phyloP scores from a whole-genome alignment of 371 early-diverging fungal species.

The Apophysomyces variabilis region DNA sequence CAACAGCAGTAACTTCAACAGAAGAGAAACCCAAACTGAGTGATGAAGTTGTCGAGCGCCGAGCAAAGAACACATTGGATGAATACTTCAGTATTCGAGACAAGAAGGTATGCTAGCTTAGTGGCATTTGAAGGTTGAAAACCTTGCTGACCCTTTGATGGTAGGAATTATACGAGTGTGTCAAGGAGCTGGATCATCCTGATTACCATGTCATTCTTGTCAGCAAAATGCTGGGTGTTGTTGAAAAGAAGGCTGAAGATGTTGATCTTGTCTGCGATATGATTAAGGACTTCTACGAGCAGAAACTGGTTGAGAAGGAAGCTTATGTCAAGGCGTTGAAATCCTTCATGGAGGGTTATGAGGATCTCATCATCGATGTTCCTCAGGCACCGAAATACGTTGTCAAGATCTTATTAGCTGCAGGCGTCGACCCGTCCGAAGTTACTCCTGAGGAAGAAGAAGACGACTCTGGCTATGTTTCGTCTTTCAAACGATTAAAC shows the following conservation, averaged over 20 bases:
- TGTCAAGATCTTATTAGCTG: constrained; percentile 64
- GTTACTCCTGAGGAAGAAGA: constrained; percentile 45
- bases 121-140: no score
- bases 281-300: constrained; percentile 53
- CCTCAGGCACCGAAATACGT: constrained; percentile 77
- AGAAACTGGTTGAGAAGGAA: constrained; percentile 44
- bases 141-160: background rate
- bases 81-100: constrained; percentile 72
- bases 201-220: constrained; percentile 58
- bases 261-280: constrained; percentile 59
- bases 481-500: constrained; percentile 13
- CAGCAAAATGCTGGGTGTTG: constrained; percentile 42
- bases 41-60: constrained; percentile 61
- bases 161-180: constrained; percentile 62
- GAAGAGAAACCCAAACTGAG: constrained; percentile 49
- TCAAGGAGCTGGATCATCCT: constrained; percentile 68
- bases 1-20: constrained; percentile 21
- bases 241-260: constrained; percentile 65
- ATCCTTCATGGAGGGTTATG: constrained; percentile 65
- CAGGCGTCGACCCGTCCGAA: constrained; percentile 57
- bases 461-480: constrained; percentile 14
- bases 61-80: constrained; percentile 67
- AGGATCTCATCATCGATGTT: constrained; percentile 82
- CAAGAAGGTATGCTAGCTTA: constrained; percentile 34
- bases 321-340: constrained; percentile 60